Percentiles rank a stretch among this genome's conserved stretches.
phyloP scores from a whole-genome alignment of 2,329 filamentous ascomycete genomes.

The Raffaelea arxii region DNA sequence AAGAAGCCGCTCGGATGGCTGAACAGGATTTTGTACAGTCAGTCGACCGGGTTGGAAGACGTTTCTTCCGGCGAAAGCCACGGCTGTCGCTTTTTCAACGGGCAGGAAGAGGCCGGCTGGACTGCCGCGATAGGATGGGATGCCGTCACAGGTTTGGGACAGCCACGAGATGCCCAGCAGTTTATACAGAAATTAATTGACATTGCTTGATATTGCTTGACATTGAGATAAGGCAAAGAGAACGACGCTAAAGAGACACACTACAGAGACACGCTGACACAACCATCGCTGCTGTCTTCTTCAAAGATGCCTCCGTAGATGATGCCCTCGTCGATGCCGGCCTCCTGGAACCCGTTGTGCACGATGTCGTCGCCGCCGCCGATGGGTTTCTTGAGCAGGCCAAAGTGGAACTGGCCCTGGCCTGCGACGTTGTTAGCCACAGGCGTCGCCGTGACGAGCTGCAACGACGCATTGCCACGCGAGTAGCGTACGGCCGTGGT shows the following conservation, averaged over 20 bases:
- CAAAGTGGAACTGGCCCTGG: slow-evolving; percentile 52
- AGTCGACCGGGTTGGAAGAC: slow-evolving; percentile 27
- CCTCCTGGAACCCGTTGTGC: slow-evolving; percentile 36
- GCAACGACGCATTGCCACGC: slow-evolving; percentile 31
- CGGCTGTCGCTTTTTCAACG: slow-evolving; percentile 27
- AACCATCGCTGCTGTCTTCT: slow-evolving; percentile 35
- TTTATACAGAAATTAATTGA: slow-evolving; percentile 13
- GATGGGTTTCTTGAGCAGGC: slow-evolving; percentile 51
- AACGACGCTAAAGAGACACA: no score
- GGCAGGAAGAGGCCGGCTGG: slow-evolving; percentile 29
- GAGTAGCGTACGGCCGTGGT: slow-evolving; percentile 51
- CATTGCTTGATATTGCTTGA: not conserved
- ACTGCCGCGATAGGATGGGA: slow-evolving; percentile 35
- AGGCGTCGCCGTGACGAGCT: slow-evolving; percentile 33
- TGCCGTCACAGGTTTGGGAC: slow-evolving; percentile 39
- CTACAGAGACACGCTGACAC: slow-evolving; percentile 24
- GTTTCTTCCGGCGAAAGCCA: slow-evolving; percentile 28
- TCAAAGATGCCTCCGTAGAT: slow-evolving; percentile 43
- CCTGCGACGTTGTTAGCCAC: slow-evolving; percentile 42
- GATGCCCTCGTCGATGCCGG: slow-evolving; percentile 40
- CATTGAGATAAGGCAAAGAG: no score
- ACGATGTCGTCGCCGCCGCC: slow-evolving; percentile 33
- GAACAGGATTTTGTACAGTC: slow-evolving; percentile 37
- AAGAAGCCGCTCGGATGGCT: slow-evolving; percentile 43
- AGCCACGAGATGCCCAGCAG: slow-evolving; percentile 31